phyloP scores from a whole-genome alignment of 306 rosid species.

The Prinsepia uniflora region DNA sequence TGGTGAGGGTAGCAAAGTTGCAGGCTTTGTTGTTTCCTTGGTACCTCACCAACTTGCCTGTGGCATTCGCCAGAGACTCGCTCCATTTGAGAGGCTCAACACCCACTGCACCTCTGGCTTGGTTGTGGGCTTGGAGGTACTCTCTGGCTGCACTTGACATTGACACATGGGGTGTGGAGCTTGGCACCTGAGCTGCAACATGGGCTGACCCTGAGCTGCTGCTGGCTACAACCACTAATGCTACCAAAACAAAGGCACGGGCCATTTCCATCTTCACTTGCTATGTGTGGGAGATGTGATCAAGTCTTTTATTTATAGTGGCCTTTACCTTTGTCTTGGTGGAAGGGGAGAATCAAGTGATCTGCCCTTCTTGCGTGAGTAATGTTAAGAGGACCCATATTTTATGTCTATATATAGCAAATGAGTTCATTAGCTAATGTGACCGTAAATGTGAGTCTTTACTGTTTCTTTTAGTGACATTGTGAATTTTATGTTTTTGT shows the following conservation, averaged over 20 bases:
- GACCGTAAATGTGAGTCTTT: no score
- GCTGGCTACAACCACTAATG: not conserved
- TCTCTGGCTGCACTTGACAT: constrained; percentile 33
- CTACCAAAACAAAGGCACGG: not conserved
- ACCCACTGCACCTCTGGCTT: constrained; percentile 71
- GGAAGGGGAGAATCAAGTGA: not conserved
- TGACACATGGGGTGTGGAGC: constrained; percentile 1
- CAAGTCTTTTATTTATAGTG: not conserved
- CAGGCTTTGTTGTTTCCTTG: constrained; percentile 64
- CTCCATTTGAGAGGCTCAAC: constrained; percentile 65
- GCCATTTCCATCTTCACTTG: not conserved
- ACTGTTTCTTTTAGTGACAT: no score
- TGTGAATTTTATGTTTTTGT: no score
- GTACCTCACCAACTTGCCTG: constrained; percentile 52
- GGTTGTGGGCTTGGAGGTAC: constrained; percentile 65
- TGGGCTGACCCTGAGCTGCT: not conserved
- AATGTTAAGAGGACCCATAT: not conserved
- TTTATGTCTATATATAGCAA: not conserved
- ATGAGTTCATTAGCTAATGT: no score
- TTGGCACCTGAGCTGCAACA: not conserved
- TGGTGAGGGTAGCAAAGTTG: constrained; percentile 55
- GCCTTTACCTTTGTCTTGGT: not conserved
- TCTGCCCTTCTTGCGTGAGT: not conserved
- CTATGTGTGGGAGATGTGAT: not conserved
- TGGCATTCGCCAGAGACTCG: constrained; percentile 50